phyloP scores from a whole-genome alignment of 2,329 filamentous ascomycete genomes.

The Fusarium sp. region DNA sequence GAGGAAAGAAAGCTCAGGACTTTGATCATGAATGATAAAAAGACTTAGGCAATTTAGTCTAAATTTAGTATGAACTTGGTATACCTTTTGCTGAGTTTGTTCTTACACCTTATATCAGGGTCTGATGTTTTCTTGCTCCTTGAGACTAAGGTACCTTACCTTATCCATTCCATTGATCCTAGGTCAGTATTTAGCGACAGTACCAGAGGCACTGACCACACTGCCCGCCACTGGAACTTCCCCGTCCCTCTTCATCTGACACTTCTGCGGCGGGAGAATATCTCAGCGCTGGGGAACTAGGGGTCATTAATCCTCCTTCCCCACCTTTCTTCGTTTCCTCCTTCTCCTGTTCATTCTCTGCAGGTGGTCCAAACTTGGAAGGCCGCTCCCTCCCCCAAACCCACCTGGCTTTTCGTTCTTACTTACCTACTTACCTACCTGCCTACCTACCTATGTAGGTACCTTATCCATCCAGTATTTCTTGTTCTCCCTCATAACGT shows the following conservation, averaged over 20 bases:
- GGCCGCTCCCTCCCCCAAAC: constrained; percentile 27
- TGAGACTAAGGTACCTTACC: not conserved
- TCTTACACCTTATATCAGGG: not conserved
- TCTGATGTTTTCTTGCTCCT: not conserved
- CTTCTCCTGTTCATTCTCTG: constrained; percentile 34
- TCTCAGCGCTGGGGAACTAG: constrained; percentile 28
- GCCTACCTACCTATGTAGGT: not conserved
- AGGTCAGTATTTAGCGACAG: not conserved
- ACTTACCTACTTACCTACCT: not conserved
- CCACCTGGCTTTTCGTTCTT: constrained; percentile 27
- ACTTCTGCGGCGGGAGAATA: constrained; percentile 26
- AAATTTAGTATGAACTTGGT: not conserved
- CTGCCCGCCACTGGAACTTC: constrained; percentile 20
- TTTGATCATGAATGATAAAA: not conserved
- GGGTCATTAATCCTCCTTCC: constrained; percentile 37
- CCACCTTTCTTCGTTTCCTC: constrained; percentile 41
- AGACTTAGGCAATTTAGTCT: no score
- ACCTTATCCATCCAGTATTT: constrained; percentile 20
- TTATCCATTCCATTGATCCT: not conserved
- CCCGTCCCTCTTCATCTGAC: constrained; percentile 26
- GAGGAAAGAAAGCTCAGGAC: not conserved
- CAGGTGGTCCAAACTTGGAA: constrained; percentile 25
- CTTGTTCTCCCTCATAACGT: constrained; percentile 22
- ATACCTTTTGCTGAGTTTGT: not conserved
- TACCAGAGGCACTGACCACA: constrained; percentile 14